A percentile compares a stretch with the other conserved stretches of the same genome.
phyloP scores from a whole-genome alignment of 306 rosid species.

The Castanospermum australe region DNA sequence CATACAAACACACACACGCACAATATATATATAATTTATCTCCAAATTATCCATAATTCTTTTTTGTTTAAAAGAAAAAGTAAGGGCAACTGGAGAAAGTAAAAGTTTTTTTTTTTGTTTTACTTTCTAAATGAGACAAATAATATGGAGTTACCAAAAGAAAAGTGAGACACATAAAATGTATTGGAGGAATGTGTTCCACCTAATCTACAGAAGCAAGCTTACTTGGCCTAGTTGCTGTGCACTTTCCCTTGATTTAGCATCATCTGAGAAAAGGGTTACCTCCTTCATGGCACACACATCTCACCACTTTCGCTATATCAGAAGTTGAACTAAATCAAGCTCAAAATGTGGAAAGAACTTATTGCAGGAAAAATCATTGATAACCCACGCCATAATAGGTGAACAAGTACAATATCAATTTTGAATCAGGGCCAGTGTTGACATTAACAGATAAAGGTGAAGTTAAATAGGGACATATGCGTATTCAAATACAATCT shows the following conservation, averaged over 20 bases:
- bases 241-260: constrained; percentile 84
- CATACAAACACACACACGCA: too few relatives aligned
- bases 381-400: constrained; percentile 15
- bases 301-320: constrained; percentile 91
- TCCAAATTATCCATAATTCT: not conserved
- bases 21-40: too few relatives aligned
- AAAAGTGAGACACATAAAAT: constrained; percentile 14
- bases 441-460: not conserved
- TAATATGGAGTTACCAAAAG: constrained; percentile 13
- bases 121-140: constrained; percentile 2
- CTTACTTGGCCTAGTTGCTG: constrained; percentile 85
- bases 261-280: constrained; percentile 78
- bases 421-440: not conserved
- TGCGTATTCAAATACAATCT: constrained; percentile 10
- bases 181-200: not conserved
- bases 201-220: constrained; percentile 21
- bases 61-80: not conserved
- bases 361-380: not conserved
- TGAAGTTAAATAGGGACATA: not conserved
- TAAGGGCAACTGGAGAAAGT: not conserved
- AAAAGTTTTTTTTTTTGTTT: not conserved
- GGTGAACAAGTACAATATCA: constrained; percentile 4
- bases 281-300: constrained; percentile 99
- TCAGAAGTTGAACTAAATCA: constrained; percentile 37
- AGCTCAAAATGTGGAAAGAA: constrained; percentile 12